Conservation (phyloP, 1,284 basidiomycete genomes). For the Cryptococcus floricola region DNA sequence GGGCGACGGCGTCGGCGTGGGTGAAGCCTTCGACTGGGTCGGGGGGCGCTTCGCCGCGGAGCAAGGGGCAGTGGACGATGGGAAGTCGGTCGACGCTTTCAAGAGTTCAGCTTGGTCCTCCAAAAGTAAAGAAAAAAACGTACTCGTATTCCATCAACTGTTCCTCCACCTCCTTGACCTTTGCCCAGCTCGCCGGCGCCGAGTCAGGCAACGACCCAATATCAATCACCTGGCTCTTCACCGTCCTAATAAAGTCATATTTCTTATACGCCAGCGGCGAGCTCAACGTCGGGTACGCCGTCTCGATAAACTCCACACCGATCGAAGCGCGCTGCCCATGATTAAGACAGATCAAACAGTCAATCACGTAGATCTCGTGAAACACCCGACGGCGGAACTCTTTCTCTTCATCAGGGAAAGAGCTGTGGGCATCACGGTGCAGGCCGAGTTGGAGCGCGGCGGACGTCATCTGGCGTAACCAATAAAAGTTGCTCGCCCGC, state of each 20-base stretch:
- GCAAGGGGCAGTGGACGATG: slow-evolving; percentile 29
- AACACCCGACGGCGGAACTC: slow-evolving; percentile 42
- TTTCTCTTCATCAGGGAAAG: slow-evolving; percentile 31
- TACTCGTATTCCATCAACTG: slow-evolving; percentile 26
- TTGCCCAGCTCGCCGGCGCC: slow-evolving; percentile 25
- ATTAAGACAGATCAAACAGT: slow-evolving; percentile 39
- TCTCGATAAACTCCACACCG: slow-evolving; percentile 36
- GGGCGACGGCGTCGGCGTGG: slow-evolving; percentile 11
- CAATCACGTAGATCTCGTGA: slow-evolving; percentile 37
- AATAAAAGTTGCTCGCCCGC: slow-evolving; percentile 39
- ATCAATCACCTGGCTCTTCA: slow-evolving; percentile 33
- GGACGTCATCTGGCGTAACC: slow-evolving; percentile 41
- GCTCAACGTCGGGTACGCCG: slow-evolving; percentile 24
- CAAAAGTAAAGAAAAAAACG: slow-evolving; percentile 5
- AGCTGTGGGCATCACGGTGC: slow-evolving; percentile 41
- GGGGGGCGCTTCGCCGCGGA: slow-evolving; percentile 28
- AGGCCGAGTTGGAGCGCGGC: slow-evolving; percentile 38
- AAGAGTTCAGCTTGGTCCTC: slow-evolving; percentile 1
- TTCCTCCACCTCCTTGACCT: slow-evolving; percentile 25
- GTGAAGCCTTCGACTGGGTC: slow-evolving; percentile 15
- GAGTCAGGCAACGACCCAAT: slow-evolving; percentile 37
- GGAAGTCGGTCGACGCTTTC: slow-evolving; percentile 16
- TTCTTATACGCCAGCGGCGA: slow-evolving; percentile 19
- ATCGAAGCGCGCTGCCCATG: slow-evolving; percentile 40
- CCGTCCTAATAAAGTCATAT: slow-evolving; percentile 35